Percentiles rank a stretch among this genome's conserved stretches.
Conservation (phyloP, 495 filamentous ascomycete species). For the Bathelium albidoporum region DNA sequence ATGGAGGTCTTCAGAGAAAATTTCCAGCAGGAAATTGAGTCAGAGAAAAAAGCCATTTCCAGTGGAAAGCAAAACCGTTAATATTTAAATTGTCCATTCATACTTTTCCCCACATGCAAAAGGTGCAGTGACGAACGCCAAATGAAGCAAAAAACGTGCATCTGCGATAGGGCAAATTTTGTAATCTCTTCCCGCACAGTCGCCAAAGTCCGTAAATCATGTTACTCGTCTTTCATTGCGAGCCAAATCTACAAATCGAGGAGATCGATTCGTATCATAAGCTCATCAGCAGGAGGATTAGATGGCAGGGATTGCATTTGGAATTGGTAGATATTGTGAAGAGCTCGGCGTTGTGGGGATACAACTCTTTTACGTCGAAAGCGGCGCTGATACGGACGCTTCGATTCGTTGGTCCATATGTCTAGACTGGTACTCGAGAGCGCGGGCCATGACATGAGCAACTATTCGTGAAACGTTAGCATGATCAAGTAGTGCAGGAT, state of each 20-base stretch:
- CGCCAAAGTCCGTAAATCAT: neutral
- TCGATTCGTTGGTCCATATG: slow-evolving; percentile 52
- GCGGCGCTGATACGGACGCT: slow-evolving; percentile 16
- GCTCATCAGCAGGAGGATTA: neutral
- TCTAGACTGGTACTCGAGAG: slow-evolving; percentile 73
- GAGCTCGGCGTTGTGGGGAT: neutral
- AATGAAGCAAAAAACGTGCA: neutral
- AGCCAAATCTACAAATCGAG: neutral
- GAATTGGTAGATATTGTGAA: neutral
- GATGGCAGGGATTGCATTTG: neutral
- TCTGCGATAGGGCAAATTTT: neutral
- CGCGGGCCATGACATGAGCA: slow-evolving; percentile 77
- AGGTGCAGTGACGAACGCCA: neutral
- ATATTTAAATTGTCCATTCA: neutral
- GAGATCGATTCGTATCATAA: neutral
- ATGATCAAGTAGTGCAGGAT: slow-evolving; percentile 6
- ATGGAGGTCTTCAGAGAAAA: neutral
- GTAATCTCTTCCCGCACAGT: neutral
- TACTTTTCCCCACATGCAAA: neutral
- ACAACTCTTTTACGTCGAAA: neutral
- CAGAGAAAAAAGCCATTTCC: neutral
- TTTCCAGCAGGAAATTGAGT: neutral
- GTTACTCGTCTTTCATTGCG: neutral
- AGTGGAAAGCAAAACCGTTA: neutral
- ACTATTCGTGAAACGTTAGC: slow-evolving; percentile 44